A percentile compares a stretch with the other conserved stretches of the same genome.
Conservation (phyloP, 164 flowering plant genomes). For the Aristolochia fimbriata region DNA sequence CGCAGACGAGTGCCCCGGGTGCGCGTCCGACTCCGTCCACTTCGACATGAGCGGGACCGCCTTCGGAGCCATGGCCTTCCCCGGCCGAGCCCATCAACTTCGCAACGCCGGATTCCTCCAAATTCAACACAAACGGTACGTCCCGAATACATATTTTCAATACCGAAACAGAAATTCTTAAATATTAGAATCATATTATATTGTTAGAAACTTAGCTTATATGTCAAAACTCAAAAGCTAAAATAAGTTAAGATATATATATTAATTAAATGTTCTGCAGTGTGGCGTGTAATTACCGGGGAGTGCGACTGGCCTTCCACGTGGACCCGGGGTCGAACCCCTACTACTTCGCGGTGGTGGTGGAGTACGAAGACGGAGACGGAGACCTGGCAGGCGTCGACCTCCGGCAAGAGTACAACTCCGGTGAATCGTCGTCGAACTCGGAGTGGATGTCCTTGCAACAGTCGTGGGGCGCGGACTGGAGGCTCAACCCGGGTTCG, state of each 20-base stretch:
- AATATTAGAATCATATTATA: too few relatives aligned
- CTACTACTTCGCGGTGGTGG: slow-evolving; percentile 30
- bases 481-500: slow-evolving; percentile 39
- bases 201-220: too few relatives aligned
- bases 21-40: slow-evolving; percentile 28
- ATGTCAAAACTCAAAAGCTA: too few relatives aligned
- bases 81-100: slow-evolving; percentile 34
- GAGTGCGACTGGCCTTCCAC: slow-evolving; percentile 27
- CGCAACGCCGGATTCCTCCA: slow-evolving; percentile 46
- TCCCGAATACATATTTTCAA: too few relatives aligned
- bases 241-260: too few relatives aligned
- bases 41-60: slow-evolving; percentile 77
- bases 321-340: slow-evolving; percentile 50
- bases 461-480: slow-evolving; percentile 63
- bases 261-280: slow-evolving; percentile 2
- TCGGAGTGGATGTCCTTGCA: slow-evolving; percentile 20
- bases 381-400: slow-evolving; percentile 42
- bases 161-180: too few relatives aligned
- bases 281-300: slow-evolving; percentile 31
- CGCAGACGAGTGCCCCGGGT: slow-evolving; percentile 51
- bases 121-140: slow-evolving; percentile 21
- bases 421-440: not conserved
- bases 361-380: slow-evolving; percentile 40
- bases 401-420: slow-evolving; percentile 14
- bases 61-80: slow-evolving; percentile 62